Conservation (phyloP, 768 basidiomycete species). For the Mycena crocata region DNA sequence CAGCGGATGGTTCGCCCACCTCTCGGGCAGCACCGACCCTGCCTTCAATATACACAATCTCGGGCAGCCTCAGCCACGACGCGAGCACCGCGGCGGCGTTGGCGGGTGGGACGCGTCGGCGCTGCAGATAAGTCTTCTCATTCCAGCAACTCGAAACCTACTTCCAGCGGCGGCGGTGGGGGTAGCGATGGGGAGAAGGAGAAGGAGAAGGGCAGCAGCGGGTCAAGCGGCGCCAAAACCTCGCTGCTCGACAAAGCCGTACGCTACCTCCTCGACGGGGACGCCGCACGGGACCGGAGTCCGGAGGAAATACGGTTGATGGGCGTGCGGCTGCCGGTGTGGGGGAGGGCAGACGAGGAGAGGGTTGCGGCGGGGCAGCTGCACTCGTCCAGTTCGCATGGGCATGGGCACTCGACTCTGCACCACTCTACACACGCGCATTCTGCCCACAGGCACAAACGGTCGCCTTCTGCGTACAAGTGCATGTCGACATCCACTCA, state of each 20-base stretch:
- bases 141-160: no score
- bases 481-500: no score
- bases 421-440: no score
- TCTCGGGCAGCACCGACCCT: constrained; percentile 2
- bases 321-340: constrained; percentile 71
- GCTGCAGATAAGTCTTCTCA: no score
- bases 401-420: no score
- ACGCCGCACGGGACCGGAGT: constrained; percentile 74
- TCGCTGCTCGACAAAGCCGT: constrained; percentile 65
- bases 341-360: constrained; percentile 44
- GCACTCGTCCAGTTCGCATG: no score
- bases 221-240: neutral
- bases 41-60: neutral
- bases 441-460: no score
- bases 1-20: constrained; percentile 18
- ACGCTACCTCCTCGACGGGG: constrained; percentile 77
- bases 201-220: neutral
- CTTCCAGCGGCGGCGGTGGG: no score
- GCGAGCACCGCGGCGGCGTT: constrained; percentile 6
- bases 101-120: neutral
- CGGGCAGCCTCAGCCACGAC: neutral
- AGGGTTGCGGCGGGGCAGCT: neutral
- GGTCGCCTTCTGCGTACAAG: no score
- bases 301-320: constrained; percentile 77
- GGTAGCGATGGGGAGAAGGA: no score